A percentile compares a stretch with the other conserved stretches of the same genome.
Evolutionary conservation across 2,329 filamentous ascomycete species (phyloP).

Genomic region (Lecanicillium sp.): DNA sequence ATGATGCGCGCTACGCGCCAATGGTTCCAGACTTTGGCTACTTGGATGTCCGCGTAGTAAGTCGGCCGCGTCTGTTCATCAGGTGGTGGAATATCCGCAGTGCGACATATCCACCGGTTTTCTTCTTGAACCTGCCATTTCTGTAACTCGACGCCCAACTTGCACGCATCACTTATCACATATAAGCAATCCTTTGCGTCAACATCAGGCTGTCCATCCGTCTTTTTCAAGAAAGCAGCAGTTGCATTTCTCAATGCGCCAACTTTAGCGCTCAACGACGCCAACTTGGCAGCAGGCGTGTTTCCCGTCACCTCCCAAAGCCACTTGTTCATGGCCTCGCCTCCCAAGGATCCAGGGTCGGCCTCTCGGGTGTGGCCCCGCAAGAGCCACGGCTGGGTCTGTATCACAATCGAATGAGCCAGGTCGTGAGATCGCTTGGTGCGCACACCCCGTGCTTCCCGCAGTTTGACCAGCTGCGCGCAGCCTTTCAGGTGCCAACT

Average conservation of each 20-base stretch:
- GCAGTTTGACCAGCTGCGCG: conserved; percentile 1
- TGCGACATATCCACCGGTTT: too few species aligned
- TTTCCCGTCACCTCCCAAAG: not conserved
- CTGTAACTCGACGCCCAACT: too few species aligned
- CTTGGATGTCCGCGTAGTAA: conserved; percentile 3
- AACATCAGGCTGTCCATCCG: too few species aligned
- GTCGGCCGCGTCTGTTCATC: too few species aligned
- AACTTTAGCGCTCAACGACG: not conserved
- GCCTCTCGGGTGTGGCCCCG: not conserved
- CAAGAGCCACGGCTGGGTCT: not conserved
- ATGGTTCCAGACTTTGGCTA: conserved; percentile 2
- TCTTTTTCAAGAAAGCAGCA: too few species aligned
- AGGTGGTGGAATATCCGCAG: too few species aligned
- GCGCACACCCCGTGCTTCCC: not conserved
- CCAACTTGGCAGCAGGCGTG: not conserved
- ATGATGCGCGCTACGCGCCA: conserved; percentile 2
- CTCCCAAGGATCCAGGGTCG: not conserved
- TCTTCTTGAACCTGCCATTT: too few species aligned
- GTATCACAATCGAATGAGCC: conserved; percentile 2
- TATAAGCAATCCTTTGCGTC: too few species aligned
- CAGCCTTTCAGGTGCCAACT: not conserved
- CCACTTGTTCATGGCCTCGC: not conserved
- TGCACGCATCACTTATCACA: too few species aligned
- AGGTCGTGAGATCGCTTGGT: conserved; percentile 1
- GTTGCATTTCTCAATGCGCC: too few species aligned